phyloP scores from a whole-genome alignment of 2,329 filamentous ascomycete species.

The Neonectria faginata region DNA sequence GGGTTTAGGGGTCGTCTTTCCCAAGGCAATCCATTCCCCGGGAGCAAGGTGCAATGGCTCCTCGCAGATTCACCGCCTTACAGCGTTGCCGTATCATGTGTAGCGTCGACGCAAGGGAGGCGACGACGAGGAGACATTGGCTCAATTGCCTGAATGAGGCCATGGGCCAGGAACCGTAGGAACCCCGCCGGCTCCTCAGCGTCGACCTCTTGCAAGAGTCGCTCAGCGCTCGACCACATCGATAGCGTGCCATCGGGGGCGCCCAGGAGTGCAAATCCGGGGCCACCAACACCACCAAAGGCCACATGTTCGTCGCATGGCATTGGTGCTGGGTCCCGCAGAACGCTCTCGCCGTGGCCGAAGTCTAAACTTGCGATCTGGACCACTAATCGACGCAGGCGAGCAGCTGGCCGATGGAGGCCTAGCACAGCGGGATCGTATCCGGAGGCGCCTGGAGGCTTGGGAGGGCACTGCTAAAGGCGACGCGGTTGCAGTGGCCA shows the following conservation, averaged over 20 bases:
- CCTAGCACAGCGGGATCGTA: conserved; percentile 36
- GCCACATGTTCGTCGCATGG: conserved; percentile 40
- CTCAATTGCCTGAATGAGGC: conserved; percentile 6
- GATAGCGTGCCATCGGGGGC: conserved; percentile 16
- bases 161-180: conserved; percentile 19
- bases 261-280: conserved; percentile 14
- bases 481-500: conserved; percentile 18
- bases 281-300: conserved; percentile 10
- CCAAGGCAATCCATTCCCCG: conserved; percentile 7
- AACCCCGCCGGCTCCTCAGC: conserved; percentile 11
- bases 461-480: conserved; percentile 2
- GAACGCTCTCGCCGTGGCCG: conserved; percentile 40
- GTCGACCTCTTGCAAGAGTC: conserved; percentile 1
- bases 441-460: conserved; percentile 33
- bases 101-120: conserved; percentile 41
- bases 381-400: conserved; percentile 33
- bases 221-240: conserved; percentile 8
- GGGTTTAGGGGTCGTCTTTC: conserved; percentile 14
- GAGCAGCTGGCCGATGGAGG: conserved; percentile 24
- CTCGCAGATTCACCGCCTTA: conserved; percentile 44
- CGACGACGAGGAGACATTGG: conserved; percentile 27
- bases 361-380: conserved; percentile 39
- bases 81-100: conserved; percentile 21
- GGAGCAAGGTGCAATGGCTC: conserved; percentile 6
- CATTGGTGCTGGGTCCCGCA: conserved; percentile 25